Evolutionary conservation across 495 filamentous ascomycete species (phyloP), one percentile per base, ranked within the genome.

Genomic region (Parachaetomium inaequale): DNA sequence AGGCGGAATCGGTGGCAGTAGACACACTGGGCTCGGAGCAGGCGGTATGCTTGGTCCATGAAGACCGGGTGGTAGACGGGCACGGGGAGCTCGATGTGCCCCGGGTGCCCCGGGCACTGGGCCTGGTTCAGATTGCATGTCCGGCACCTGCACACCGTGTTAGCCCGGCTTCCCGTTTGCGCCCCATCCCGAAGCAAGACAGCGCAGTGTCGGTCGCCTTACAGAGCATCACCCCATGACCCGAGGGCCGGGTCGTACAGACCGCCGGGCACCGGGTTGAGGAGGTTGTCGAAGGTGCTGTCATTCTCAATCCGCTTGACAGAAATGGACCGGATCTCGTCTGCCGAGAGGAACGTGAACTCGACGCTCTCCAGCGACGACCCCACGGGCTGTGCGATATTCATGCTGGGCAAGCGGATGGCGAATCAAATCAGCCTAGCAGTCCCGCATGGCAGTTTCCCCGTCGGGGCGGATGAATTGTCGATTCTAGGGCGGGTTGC

Each of bases 211-310:
- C 7, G 47, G 50, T 26, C n/a, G 53, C 74, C 89, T 81, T 83
- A 96, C 88, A 84, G 77, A 70, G 86, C 81, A 67, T 96, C 91
- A 51, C 84, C 83, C 84, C 89, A 93, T 55, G 94, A 89, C n/a
- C 95, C 95, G 55, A 99, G 80, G 55, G 94, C 92, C 47, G 91
- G 82, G 74, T 97, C 95, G 71, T 98, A 96, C 8, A 99, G 82
- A 69, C 95, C 95, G 59, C 91, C 89, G 21, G 91, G 90, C 32
- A 89, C 81, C 43, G 91, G 91, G 69, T 92, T 91, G 67, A 93
- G 80, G 45, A 96, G 83, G 61, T 85, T 88, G 74, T 96, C 93
- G 74, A 97, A 92, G 23, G 95, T 96, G 45, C 81, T 86, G 23
- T 91, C 86, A 79, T 93, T 93, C 63, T 92, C 85, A 67, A 99